Evolutionary conservation across 257 asterid species (phyloP).

Genomic region (Solanum etuberosum): DNA sequence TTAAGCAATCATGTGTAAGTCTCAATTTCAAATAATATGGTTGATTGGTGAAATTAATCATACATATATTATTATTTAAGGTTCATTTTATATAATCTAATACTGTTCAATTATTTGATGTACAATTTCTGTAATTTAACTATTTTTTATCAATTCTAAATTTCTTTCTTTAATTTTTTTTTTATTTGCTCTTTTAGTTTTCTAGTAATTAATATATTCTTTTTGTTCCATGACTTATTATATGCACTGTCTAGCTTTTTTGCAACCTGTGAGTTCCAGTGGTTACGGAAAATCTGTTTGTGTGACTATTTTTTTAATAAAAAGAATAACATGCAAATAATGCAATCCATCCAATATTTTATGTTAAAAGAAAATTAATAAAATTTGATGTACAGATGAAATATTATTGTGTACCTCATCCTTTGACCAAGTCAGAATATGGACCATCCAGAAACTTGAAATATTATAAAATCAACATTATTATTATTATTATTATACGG

Average conservation of each 20-base stretch:
- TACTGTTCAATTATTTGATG: neutral
- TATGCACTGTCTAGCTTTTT: neutral
- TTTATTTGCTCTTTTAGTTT: neutral
- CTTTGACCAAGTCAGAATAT: slow-evolving; percentile 3
- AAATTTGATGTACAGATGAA: neutral
- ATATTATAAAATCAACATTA: neutral
- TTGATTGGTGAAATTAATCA: neutral
- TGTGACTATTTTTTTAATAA: neutral
- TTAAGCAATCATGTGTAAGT: neutral
- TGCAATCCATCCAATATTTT: neutral
- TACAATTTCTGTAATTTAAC: neutral
- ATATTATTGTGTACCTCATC: neutral
- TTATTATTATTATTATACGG: neutral
- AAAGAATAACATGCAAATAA: neutral
- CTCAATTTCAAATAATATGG: neutral
- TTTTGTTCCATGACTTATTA: neutral
- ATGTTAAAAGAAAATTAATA: neutral
- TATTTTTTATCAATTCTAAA: neutral
- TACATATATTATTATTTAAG: neutral
- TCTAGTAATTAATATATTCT: neutral
- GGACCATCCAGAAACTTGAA: neutral
- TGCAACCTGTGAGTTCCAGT: neutral
- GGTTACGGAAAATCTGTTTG: neutral
- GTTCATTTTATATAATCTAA: neutral
- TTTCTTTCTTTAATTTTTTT: neutral